Conservation (phyloP, 169 alveolate species). For the Plasmodium gonderi region DNA sequence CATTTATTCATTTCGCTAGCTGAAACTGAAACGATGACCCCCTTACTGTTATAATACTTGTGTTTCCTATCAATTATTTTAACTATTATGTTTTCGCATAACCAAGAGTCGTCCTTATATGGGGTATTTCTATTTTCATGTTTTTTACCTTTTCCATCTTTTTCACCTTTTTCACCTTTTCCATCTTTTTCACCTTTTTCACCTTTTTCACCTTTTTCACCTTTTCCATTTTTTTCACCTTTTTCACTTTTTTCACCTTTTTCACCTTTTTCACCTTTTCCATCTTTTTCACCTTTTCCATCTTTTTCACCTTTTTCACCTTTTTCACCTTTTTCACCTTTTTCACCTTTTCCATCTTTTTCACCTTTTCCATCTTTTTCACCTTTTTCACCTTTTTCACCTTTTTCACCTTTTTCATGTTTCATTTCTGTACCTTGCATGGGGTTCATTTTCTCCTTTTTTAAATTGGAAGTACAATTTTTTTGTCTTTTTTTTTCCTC, state of each 20-base stretch:
- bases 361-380: background rate
- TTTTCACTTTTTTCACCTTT: background rate
- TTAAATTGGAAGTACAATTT: background rate
- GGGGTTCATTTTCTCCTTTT: background rate
- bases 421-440: background rate
- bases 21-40: conserved; percentile 24
- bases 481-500: conserved; percentile 58
- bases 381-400: background rate
- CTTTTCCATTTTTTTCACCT: background rate
- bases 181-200: too few relatives aligned
- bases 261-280: background rate
- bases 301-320: background rate
- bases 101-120: conserved; percentile 10
- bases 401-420: background rate
- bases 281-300: too few relatives aligned
- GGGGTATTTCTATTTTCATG: background rate
- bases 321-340: conserved; percentile 3
- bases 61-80: conserved; percentile 62
- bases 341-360: background rate
- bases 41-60: conserved; percentile 37
- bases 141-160: background rate
- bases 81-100: conserved; percentile 50
- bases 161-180: too few relatives aligned
- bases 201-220: background rate
- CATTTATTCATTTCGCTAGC: conserved; percentile 28